These are phyloP conservation scores for Naegleria gruberi DNA, from an alignment of 208 protist species.

Conservation along the genomic window DNA sequence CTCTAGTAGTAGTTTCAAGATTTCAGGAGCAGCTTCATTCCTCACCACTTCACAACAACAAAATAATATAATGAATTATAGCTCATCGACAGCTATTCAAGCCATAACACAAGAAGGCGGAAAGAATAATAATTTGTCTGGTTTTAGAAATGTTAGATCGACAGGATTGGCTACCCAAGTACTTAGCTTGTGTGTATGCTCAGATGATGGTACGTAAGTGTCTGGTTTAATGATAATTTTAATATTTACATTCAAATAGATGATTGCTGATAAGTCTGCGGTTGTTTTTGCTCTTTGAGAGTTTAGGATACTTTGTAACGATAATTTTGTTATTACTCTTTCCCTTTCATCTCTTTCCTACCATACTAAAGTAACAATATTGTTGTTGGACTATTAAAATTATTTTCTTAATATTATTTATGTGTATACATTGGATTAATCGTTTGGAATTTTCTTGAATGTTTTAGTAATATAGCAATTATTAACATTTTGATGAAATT, in stretches of 20 bases:
- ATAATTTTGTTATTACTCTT: too few relatives aligned
- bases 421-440: too few relatives aligned
- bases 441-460: too few relatives aligned
- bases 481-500: too few relatives aligned
- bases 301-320: too few relatives aligned
- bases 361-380: too few relatives aligned
- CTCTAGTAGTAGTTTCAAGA: not conserved
- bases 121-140: not conserved
- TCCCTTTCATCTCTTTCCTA: too few relatives aligned
- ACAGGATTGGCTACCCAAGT: not conserved
- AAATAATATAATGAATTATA: not conserved
- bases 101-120: not conserved
- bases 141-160: not conserved
- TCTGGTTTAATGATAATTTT: not conserved
- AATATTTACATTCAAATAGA: not conserved
- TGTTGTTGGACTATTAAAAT: too few relatives aligned
- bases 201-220: constrained; percentile 9
- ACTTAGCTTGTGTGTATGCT: not conserved
- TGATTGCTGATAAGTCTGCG: constrained; percentile 5
- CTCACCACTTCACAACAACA: not conserved
- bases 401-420: too few relatives aligned
- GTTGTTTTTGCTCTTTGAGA: too few relatives aligned
- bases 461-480: too few relatives aligned
- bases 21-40: not conserved
- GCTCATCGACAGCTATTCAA: not conserved